Base-by-base conservation (phyloP, 169 alveolate species). In the Babesia microti region DNA sequence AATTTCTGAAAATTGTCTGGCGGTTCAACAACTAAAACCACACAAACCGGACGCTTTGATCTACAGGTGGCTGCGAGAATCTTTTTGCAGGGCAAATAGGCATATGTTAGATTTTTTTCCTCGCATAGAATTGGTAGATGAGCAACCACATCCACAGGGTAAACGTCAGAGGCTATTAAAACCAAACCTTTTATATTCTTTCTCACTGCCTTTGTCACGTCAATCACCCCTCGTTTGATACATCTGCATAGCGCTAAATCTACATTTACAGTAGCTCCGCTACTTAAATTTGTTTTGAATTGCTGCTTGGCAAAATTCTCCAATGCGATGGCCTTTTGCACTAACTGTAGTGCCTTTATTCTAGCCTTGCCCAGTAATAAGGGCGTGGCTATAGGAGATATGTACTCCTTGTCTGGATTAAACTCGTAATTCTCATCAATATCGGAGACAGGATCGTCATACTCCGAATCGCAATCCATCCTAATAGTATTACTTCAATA, bases 61-160 rank as follows among this genome's bases (percentile, higher is more conserved):
- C 85, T 81, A 60, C 96, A 89, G 26, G 94, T 88, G 27, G 75
- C 85, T 32, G 97, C 97, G 40, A 94, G 75, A 5, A 81, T 84
- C 63, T 81, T 78, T 65, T 92, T 88, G 36, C 91, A 68, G 43
- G 88, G 72, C 12, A 94, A 90, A 66, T 88, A 94, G 35, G 91
- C 85, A 67, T 93, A 94, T 9, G 95, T 89, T 26, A 89, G 59
- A 28, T 83, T 79, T 41, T 81, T 68, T 42, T 87, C 92, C 57
- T 93, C 98, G 61, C 99, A 94, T 35, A 91, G 72, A 15, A 89
- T 58, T 24, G 98, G 98, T 12, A 94, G 66, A 58, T 94, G 99
- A 9, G 95, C 85, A 12, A 91, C 73, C 3, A 91, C 91, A 63
- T 94, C 98, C 26, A 93, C 79, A 1, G 99, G 99, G 34, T 88